Evolutionary conservation across 768 basidiomycete genomes (phyloP).

Genomic region (Cystobasidiopsis lactophilus): DNA sequence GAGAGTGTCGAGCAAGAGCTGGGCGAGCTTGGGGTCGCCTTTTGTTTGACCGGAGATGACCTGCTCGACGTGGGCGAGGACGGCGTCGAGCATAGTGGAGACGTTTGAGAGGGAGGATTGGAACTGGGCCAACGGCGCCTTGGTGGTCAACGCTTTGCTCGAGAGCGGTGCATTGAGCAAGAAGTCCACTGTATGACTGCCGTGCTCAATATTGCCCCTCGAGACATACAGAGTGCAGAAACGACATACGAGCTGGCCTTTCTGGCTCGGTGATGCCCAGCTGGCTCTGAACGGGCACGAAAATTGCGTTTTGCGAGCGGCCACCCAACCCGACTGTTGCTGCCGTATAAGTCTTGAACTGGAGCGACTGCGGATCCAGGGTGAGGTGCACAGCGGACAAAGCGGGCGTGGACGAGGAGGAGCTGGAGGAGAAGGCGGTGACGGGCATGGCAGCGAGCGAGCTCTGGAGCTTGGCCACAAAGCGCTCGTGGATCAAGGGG

Average conservation of each 20-base stretch:
- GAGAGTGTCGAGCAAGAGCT: conserved; percentile 7
- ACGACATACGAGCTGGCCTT: conserved; percentile 5
- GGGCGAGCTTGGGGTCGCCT: conserved; percentile 5
- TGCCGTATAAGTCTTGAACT: conserved; percentile 3
- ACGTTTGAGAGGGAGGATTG: conserved; percentile 3
- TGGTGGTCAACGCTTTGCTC: background rate
- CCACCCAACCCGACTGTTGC: conserved; percentile 4
- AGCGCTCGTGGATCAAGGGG: conserved; percentile 11
- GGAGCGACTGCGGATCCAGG: conserved; percentile 8
- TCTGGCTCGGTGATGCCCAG: conserved; percentile 5
- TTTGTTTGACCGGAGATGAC: background rate
- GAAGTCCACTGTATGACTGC: conserved; percentile 5
- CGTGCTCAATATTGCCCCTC: background rate
- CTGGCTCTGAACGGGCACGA: conserved; percentile 8
- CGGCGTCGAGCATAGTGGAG: conserved; percentile 4
- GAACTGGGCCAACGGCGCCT: conserved; percentile 1
- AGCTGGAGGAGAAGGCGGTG: background rate
- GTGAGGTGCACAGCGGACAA: conserved; percentile 7
- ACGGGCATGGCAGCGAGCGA: background rate
- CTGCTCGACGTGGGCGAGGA: conserved; percentile 5
- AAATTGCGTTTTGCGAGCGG: conserved; percentile 1
- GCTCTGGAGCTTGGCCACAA: background rate
- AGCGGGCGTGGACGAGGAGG: background rate
- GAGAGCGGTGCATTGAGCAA: conserved; percentile 2
- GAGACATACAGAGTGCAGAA: background rate